Evolutionary conservation across 768 basidiomycete species (phyloP).

Genomic region (Termitomyces sp.): DNA sequence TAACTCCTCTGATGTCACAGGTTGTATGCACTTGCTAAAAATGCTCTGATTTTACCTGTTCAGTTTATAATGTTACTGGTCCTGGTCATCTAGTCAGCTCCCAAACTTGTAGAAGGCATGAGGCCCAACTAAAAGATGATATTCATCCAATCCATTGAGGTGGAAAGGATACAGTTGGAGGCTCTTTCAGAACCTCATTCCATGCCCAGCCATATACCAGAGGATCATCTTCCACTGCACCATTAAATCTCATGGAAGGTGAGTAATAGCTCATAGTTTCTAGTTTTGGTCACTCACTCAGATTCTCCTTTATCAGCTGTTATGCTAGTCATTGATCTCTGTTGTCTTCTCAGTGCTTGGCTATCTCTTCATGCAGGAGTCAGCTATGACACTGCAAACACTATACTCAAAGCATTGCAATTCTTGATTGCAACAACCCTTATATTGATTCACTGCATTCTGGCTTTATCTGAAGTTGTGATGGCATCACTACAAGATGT

Average conservation of each 20-base stretch:
- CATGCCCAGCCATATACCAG: neutral
- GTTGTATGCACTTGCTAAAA: neutral
- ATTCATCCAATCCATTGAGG: neutral
- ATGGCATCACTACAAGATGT: neutral
- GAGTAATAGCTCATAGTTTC: neutral
- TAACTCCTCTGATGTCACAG: neutral
- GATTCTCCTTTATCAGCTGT: neutral
- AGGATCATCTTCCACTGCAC: neutral
- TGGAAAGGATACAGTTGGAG: neutral
- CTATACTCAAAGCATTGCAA: neutral
- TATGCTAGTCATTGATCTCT: neutral
- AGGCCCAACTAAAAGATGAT: neutral
- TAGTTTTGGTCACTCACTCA: neutral
- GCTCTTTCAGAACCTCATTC: neutral
- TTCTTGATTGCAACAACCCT: neutral
- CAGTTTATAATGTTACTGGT: neutral
- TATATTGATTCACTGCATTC: neutral
- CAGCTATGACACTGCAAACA: neutral
- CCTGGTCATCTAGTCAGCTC: neutral
- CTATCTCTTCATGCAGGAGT: neutral
- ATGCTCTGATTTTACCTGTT: neutral
- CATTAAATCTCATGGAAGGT: neutral
- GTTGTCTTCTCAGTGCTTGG: neutral
- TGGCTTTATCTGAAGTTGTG: neutral
- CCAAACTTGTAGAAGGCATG: neutral